Conservation (phyloP, 495 filamentous ascomycete genomes). For the Cercophora scortea region DNA sequence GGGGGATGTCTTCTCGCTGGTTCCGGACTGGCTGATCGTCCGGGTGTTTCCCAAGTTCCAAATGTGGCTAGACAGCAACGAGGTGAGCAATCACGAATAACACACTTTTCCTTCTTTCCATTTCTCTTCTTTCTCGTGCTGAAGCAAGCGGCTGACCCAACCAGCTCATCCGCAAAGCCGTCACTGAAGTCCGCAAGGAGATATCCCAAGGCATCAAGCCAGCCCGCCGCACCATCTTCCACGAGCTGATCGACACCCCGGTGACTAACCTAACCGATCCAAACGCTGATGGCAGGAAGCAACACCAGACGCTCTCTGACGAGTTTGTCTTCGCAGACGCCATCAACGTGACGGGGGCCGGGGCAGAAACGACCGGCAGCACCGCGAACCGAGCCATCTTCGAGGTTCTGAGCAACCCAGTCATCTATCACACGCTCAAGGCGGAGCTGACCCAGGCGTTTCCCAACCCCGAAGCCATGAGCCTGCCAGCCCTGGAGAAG, state of each 20-base stretch:
- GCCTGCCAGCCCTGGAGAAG: conserved; percentile 10
- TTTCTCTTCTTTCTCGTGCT: background rate
- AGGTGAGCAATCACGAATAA: background rate
- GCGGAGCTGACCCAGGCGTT: conserved; percentile 27
- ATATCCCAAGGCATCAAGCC: conserved; percentile 5
- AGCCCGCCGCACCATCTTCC: conserved; percentile 17
- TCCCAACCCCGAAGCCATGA: conserved; percentile 18
- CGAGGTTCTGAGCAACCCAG: conserved; percentile 25
- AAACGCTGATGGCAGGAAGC: conserved; percentile 8
- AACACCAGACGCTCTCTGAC: conserved; percentile 12
- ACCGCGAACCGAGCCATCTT: conserved; percentile 29
- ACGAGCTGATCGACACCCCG: conserved; percentile 16
- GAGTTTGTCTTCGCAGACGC: conserved; percentile 22
- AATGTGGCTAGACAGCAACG: conserved; percentile 7
- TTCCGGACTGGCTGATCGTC: conserved; percentile 12
- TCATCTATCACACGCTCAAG: conserved; percentile 19
- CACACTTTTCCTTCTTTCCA: background rate
- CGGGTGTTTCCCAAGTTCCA: conserved; percentile 2
- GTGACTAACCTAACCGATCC: background rate
- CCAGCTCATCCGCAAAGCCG: conserved; percentile 7
- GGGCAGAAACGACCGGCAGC: conserved; percentile 34
- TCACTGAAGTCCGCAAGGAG: conserved; percentile 6
- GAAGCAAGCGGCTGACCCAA: background rate
- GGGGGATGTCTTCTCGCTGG: conserved; percentile 2
- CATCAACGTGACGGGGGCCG: conserved; percentile 23